These are phyloP conservation scores for Besnoitia besnoiti DNA, from an alignment of 169 alveolate species.

Conservation along the genomic window DNA sequence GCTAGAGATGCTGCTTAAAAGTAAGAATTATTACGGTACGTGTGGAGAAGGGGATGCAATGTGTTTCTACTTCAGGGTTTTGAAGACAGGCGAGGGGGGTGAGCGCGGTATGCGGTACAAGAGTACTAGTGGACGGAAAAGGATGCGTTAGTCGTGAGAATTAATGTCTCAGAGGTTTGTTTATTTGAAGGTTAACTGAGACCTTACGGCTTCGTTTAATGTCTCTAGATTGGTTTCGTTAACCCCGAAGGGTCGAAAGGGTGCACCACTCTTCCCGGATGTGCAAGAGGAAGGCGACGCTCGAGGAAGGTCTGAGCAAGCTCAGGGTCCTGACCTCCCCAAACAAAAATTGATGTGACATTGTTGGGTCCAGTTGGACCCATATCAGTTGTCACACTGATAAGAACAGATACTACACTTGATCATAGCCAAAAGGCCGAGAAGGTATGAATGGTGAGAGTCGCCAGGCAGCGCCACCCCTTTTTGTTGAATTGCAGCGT, in stretches of 20 bases:
- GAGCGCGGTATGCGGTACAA: no score
- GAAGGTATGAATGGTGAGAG: conserved; percentile 85
- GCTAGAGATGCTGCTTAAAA: no score
- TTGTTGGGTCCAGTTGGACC: conserved; percentile 74
- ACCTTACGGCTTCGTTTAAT: no score
- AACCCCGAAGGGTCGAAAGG: conserved; percentile 72
- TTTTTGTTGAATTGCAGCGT: background rate
- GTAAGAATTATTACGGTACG: no score
- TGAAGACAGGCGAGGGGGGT: no score
- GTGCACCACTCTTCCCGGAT: conserved; percentile 66
- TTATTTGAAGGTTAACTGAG: background rate
- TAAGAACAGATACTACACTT: conserved; percentile 97
- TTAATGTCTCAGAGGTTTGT: no score
- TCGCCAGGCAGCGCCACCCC: background rate
- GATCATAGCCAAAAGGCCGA: conserved; percentile 98
- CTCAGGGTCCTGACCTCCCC: conserved; percentile 67
- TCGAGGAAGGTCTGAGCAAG: conserved; percentile 70
- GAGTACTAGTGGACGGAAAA: no score
- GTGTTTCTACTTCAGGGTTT: no score
- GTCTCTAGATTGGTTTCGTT: no score
- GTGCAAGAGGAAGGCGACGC: conserved; percentile 73
- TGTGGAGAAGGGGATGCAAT: no score
- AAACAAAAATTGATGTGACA: conserved; percentile 72
- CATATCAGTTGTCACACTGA: conserved; percentile 96
- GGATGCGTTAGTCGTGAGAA: no score